Conservation (phyloP, 2,329 filamentous ascomycete genomes). For the Cytospora chrysosperma region DNA sequence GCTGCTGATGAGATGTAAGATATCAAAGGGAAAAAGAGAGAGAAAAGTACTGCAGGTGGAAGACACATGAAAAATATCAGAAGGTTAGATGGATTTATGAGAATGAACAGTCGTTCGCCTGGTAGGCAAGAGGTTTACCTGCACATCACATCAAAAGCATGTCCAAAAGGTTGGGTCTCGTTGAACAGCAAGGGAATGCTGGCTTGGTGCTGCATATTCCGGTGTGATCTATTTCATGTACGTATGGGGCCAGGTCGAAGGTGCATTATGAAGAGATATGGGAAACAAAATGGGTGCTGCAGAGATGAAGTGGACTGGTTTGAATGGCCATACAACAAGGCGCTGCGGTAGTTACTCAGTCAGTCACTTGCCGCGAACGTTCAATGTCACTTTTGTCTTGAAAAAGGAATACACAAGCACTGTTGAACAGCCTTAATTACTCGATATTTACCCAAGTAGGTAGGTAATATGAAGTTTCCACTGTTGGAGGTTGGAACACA, state of each 20-base stretch:
- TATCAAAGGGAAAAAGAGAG: neutral
- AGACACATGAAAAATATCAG: neutral
- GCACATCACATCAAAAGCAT: neutral
- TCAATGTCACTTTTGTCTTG: too few relatives aligned
- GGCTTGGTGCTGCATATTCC: neutral
- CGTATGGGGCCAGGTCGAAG: too few relatives aligned
- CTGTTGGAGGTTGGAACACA: too few relatives aligned
- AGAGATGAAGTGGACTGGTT: neutral
- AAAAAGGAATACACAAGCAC: too few relatives aligned
- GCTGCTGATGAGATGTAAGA: slow-evolving; percentile 26
- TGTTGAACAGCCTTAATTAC: too few relatives aligned
- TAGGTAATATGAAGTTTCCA: too few relatives aligned
- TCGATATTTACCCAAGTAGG: too few relatives aligned
- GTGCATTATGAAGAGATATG: too few relatives aligned
- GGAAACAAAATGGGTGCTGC: neutral
- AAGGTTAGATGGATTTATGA: neutral
- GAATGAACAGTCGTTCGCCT: neutral
- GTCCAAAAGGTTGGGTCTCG: neutral
- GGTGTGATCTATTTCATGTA: neutral
- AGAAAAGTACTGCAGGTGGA: neutral
- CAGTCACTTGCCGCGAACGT: too few relatives aligned
- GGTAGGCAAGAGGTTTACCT: neutral
- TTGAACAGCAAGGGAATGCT: neutral
- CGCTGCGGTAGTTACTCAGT: too few relatives aligned
- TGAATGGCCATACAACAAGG: neutral